Base-by-base conservation (phyloP, 805 yeast species). In the Yarrowia divulgata region DNA sequence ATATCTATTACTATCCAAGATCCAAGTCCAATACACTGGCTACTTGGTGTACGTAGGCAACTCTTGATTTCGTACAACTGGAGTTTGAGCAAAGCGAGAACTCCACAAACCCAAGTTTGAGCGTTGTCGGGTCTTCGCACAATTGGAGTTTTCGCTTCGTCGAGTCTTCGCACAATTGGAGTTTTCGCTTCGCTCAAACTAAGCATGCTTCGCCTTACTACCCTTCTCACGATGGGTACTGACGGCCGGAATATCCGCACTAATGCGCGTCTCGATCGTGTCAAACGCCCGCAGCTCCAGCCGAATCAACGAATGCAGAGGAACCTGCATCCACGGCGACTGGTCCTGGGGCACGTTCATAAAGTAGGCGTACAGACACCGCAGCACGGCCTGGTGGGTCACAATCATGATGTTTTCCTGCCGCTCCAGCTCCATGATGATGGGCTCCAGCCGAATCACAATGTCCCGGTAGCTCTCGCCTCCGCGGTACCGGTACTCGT, bases 271-370 rank as follows among this genome's bases (percentile, higher is more conserved):
- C 18, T 93, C 98, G 52, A 88, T 80, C 0, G 99, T 93, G 63
- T 88, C 89, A 75, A 91, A 93, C 0, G 99, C 97, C 69, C 97
- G 84, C n/a, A 98, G 97, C 77, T 95, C 98, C 72, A 95, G 82
- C 76, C 92, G 90, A 75, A 95, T 95, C 77, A 95, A 81, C 0
- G 99, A 95, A 77, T 95, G 99, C 74, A 95, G 82, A 7, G 99
- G 99, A 70, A 95, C 96, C 48, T 96, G 91, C 97, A 95, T 93
- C 99, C 99, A 95, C 6, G 99, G 99, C 70, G 93, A 87, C 78
- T 92, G 94, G 74, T 94, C 97, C 78, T 94, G 98, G 5, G 98
- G 97, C 19, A 95, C 97, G 77, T 95, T 94, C 98, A 95, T 95
- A 77, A 93, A 95, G 79, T 95, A 95, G 8, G 99, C 98, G 79